These are phyloP conservation scores for Phylloporus sp. DNA, from an alignment of 768 basidiomycete species.

Conservation along the genomic window DNA sequence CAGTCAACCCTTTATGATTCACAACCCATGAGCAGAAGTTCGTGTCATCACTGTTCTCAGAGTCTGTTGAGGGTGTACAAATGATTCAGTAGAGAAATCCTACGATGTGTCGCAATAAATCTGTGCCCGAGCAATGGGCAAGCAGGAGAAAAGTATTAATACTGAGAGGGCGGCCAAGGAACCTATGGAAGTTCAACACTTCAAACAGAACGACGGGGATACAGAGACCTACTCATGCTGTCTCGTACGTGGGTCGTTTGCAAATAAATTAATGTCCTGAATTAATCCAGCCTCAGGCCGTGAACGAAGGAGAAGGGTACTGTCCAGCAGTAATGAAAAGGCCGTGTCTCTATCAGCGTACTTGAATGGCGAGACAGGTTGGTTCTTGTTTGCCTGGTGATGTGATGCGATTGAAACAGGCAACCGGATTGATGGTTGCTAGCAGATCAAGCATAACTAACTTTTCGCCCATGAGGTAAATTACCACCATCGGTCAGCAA, in stretches of 20 bases:
- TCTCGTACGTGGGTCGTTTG: background rate
- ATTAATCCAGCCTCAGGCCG: background rate
- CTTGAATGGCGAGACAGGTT: slow-evolving; percentile 12
- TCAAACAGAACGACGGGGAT: background rate
- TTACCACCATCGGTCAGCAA: too few relatives aligned
- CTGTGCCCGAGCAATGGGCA: slow-evolving; percentile 12
- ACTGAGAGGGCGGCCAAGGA: background rate
- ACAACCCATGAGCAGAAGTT: slow-evolving; percentile 10
- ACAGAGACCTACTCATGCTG: slow-evolving; percentile 12
- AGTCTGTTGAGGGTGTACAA: background rate
- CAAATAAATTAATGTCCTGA: background rate
- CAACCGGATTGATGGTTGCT: slow-evolving; percentile 3
- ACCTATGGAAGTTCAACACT: slow-evolving; percentile 2
- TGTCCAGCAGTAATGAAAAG: slow-evolving; percentile 11
- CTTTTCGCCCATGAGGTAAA: too few relatives aligned
- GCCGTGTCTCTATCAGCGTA: background rate
- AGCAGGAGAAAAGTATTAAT: slow-evolving; percentile 4
- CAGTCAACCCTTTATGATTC: background rate
- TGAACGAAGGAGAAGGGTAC: slow-evolving; percentile 6
- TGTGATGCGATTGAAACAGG: background rate
- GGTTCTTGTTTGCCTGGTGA: slow-evolving; percentile 7
- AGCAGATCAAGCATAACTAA: background rate
- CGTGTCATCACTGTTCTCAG: background rate
- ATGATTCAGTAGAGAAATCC: background rate
- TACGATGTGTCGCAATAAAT: slow-evolving; percentile 6